A percentile compares a stretch with the other conserved stretches of the same genome.
phyloP scores from a whole-genome alignment of 306 rosid species.

The Morella rubra region DNA sequence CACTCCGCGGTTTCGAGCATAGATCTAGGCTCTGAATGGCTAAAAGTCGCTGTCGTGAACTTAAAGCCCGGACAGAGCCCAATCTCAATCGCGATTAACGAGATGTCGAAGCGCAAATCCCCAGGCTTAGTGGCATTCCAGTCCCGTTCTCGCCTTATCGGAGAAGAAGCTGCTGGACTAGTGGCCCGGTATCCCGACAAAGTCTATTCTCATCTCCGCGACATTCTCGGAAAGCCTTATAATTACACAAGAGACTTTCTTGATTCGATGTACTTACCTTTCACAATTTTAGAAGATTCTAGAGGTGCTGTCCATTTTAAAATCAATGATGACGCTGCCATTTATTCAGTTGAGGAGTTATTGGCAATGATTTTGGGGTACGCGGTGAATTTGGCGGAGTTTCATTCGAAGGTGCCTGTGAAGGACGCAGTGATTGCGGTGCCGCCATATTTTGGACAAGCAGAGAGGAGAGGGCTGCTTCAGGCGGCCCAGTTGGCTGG shows the following conservation, averaged over 20 bases:
- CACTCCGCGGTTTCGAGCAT: constrained; percentile 85
- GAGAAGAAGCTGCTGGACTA: constrained; percentile 91
- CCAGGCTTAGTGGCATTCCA: constrained; percentile 82
- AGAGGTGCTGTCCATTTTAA: constrained; percentile 59
- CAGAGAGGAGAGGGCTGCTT: constrained; percentile 74
- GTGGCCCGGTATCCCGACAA: constrained; percentile 84
- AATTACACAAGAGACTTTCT: constrained; percentile 39
- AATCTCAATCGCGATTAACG: constrained; percentile 85
- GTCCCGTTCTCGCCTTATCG: constrained; percentile 74
- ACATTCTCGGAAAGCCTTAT: constrained; percentile 75
- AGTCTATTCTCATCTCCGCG: constrained; percentile 79
- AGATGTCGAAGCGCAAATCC: constrained; percentile 94
- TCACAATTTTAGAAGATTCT: constrained; percentile 56
- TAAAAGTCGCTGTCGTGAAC: constrained; percentile 93
- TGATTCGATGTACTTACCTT: constrained; percentile 78
- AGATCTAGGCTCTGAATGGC: constrained; percentile 96
- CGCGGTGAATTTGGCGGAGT: constrained; percentile 69
- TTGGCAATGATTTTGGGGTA: constrained; percentile 79
- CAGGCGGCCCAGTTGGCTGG: constrained; percentile 87
- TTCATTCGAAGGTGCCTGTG: constrained; percentile 77
- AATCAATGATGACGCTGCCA: constrained; percentile 45
- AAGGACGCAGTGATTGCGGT: constrained; percentile 85
- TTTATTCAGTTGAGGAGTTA: constrained; percentile 72
- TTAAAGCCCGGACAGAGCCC: constrained; percentile 92
- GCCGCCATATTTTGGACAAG: constrained; percentile 95